A percentile compares a stretch with the other conserved stretches of the same genome.
Evolutionary conservation across 1,139 yeast species (phyloP).

Genomic region (Suzukiozyma palmioleophila): DNA sequence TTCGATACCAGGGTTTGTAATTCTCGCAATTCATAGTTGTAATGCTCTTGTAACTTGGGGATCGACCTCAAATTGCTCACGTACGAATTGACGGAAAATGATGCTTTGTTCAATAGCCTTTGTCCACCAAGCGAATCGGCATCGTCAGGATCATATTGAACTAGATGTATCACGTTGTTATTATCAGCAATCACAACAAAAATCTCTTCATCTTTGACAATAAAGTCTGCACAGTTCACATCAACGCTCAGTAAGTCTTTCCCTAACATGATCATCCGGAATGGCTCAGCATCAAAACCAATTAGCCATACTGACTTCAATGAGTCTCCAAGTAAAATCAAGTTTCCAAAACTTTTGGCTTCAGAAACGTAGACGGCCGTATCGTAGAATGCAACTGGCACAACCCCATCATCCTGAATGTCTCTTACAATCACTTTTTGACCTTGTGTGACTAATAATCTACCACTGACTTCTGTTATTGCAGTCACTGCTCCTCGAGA

Average conservation of each 20-base stretch:
- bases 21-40: conserved; percentile 8
- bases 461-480: conserved; percentile 76
- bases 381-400: conserved; percentile 92
- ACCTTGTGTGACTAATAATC: conserved; percentile 83
- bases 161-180: conserved; percentile 62
- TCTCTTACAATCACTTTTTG: conserved; percentile 81
- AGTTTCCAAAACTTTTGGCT: conserved; percentile 77
- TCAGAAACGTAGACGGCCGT: conserved; percentile 76
- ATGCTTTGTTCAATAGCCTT: conserved; percentile 62
- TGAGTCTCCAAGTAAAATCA: conserved; percentile 75
- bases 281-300: conserved; percentile 95
- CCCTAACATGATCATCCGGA: conserved; percentile 74
- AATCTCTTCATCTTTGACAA: conserved; percentile 66
- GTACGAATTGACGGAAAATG: conserved; percentile 63
- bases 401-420: conserved; percentile 77
- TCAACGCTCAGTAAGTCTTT: conserved; percentile 65
- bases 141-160: conserved; percentile 92
- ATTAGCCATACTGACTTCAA: conserved; percentile 76
- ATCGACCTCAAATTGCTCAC: conserved; percentile 57
- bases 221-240: conserved; percentile 66
- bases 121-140: conserved; percentile 80
- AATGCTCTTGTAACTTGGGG: conserved; percentile 38
- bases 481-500: conserved; percentile 84
- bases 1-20: conserved; percentile 10
- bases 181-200: conserved; percentile 68